Conservation (phyloP, 2,329 filamentous ascomycete species). For the Lachnellula arida region DNA sequence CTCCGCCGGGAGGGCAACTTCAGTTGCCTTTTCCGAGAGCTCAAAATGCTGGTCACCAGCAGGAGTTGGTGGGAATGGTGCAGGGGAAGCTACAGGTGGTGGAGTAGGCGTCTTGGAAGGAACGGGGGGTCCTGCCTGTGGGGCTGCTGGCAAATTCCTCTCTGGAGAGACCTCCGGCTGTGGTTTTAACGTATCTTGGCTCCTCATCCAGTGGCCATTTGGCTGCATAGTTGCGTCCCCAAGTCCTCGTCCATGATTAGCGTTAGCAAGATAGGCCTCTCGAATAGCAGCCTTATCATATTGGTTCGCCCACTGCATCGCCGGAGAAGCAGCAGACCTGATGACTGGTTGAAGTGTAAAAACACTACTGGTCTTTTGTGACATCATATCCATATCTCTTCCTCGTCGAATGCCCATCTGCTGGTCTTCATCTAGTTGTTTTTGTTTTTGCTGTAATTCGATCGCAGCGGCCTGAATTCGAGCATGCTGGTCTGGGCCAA, state of each 20-base stretch:
- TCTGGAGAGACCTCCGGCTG: conserved; percentile 18
- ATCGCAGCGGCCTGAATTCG: conserved; percentile 88
- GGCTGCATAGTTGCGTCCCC: conserved; percentile 43
- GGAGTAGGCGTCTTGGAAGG: conserved; percentile 36
- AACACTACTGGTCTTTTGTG: conserved; percentile 79
- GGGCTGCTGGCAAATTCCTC: conserved; percentile 25
- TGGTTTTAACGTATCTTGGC: conserved; percentile 22
- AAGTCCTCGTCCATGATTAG: conserved; percentile 63
- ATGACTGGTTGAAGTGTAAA: conserved; percentile 83
- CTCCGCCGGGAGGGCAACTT: conserved; percentile 21
- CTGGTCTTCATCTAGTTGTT: conserved; percentile 62
- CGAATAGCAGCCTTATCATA: conserved; percentile 89
- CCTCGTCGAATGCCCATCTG: conserved; percentile 43
- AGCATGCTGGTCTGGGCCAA: conserved; percentile 87
- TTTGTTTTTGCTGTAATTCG: conserved; percentile 69
- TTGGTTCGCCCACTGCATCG: conserved; percentile 94
- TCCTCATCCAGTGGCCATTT: conserved; percentile 31
- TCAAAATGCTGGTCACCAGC: conserved; percentile 17
- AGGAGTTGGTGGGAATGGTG: conserved; percentile 21
- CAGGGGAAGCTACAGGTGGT: conserved; percentile 12
- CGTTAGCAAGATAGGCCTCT: conserved; percentile 77
- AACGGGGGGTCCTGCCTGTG: conserved; percentile 33
- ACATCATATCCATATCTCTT: conserved; percentile 52
- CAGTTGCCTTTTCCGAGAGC: conserved; percentile 35
- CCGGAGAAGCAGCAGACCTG: conserved; percentile 80